A percentile compares a stretch with the other conserved stretches of the same genome.
These are phyloP conservation scores for Rhizophagus clarus DNA, from an alignment of 192 early-diverging fungal genomes.

Conservation along the genomic window DNA sequence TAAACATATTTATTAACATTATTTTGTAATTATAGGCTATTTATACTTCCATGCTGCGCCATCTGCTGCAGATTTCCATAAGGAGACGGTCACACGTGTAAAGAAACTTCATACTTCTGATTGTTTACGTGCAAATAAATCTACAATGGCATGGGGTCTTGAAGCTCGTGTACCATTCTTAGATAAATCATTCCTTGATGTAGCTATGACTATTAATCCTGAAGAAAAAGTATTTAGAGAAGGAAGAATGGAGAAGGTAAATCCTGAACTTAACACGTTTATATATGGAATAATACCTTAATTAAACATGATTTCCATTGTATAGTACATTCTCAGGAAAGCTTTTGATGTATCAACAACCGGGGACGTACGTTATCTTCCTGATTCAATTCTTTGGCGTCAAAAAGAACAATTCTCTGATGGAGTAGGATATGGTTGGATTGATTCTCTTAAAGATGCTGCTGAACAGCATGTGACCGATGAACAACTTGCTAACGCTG, in stretches of 20 bases:
- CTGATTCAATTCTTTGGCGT: slow-evolving; percentile 90
- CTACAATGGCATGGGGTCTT: slow-evolving; percentile 99
- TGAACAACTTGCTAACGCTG: slow-evolving; percentile 68
- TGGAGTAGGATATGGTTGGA: slow-evolving; percentile 98
- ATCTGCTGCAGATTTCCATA: slow-evolving; percentile 76
- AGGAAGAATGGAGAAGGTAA: slow-evolving; percentile 82
- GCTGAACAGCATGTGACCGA: slow-evolving; percentile 74
- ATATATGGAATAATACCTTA: neutral
- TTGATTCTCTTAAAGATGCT: slow-evolving; percentile 88
- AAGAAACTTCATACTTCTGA: slow-evolving; percentile 98
- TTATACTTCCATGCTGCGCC: slow-evolving; percentile 98
- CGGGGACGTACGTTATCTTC: slow-evolving; percentile 71
- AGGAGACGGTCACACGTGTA: slow-evolving; percentile 89
- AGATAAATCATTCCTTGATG: slow-evolving; percentile 90
- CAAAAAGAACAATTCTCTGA: slow-evolving; percentile 99
- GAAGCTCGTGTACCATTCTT: slow-evolving; percentile 98
- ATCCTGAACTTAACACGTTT: neutral
- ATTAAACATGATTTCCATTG: neutral
- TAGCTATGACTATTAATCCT: slow-evolving; percentile 87
- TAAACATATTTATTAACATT: neutral
- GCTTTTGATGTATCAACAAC: slow-evolving; percentile 92
- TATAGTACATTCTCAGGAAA: slow-evolving; percentile 81
- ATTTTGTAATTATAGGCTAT: slow-evolving; percentile 63
- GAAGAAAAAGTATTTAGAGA: slow-evolving; percentile 79
- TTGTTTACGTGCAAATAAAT: slow-evolving; percentile 98